Evolutionary conservation across 2,329 filamentous ascomycete species (phyloP), one percentile per base, ranked within the genome.

Genomic region (Claviceps capensis): DNA sequence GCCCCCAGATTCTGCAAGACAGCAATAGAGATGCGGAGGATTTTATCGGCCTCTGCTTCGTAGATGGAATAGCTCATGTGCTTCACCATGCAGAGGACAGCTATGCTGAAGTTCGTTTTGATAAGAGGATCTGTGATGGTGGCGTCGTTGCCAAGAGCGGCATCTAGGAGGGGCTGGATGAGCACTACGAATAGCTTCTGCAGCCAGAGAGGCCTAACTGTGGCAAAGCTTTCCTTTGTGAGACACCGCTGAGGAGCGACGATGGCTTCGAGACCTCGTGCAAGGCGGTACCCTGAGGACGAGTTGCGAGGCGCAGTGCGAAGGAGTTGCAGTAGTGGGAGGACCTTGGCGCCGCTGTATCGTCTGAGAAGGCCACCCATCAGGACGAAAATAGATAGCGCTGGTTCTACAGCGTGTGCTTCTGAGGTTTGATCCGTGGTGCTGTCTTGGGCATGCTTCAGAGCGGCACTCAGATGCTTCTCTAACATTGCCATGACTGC

Each of bases 21-120:
- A 0, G 69, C 69, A 36, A 81, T 72, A 5, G 74, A 68, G 16
- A 79, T 65, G 8, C 74, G 71, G 3, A 78, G 63, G 5, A 81
- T 66, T 36, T 64, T 61, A 4, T 67, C 67, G 1, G 70, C 63
- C 48, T 81, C 77, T 16, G 73, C 70, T 44, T 77, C 70, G 60
- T 78, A 81, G 17, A 78, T 69, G 2, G 68, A 60, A 50, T 73
- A 77, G 17, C 63, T 64, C 53, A 79, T 69, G 59, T 78, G 70
- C 54, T 69, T 72, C 7, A 78, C 64, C 47, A 77, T 67, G 0
- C 72, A 65, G 5, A 82, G 66, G 5, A 74, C 67, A 2, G 69
- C 72, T 30, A 78, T 67, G 34, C 74, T 69, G 49, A 71, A 72
- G 54, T 72, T 73, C 1, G 62, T 64, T 54, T 61, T 67, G 50